phyloP scores from a whole-genome alignment of 23 red algal species.

The Gracilaria gracilis region DNA sequence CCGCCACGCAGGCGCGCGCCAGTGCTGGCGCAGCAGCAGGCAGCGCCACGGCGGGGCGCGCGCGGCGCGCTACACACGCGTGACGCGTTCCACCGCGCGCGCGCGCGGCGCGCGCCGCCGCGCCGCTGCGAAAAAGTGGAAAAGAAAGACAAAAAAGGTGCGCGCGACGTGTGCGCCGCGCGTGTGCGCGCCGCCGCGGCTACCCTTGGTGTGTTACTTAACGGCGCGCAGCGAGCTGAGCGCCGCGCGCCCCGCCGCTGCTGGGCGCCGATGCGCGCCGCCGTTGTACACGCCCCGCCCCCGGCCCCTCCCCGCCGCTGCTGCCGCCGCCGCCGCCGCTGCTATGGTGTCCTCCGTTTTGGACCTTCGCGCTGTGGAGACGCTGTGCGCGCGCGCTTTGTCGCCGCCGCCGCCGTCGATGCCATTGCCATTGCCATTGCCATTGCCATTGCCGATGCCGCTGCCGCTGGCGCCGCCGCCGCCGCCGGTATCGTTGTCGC shows the following conservation, averaged over 20 bases:
- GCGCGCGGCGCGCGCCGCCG: background rate
- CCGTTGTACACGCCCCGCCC: no score
- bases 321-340: no score
- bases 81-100: background rate
- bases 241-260: no score
- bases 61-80: background rate
- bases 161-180: no score
- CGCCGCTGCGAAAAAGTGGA: background rate
- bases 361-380: no score
- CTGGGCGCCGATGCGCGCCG: no score
- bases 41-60: background rate
- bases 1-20: background rate
- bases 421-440: background rate
- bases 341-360: no score
- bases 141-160: no score
- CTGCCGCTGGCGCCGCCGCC: background rate
- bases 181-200: no score
- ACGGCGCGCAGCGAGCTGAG: no score
- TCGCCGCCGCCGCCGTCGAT: background rate
- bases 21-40: background rate
- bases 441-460: background rate
- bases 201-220: no score
- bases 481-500: background rate
- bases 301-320: no score
- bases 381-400: background rate